These are phyloP conservation scores for Magnusiomyces ingens DNA, from an alignment of 1,139 yeast genomes.

Conservation along the genomic window DNA sequence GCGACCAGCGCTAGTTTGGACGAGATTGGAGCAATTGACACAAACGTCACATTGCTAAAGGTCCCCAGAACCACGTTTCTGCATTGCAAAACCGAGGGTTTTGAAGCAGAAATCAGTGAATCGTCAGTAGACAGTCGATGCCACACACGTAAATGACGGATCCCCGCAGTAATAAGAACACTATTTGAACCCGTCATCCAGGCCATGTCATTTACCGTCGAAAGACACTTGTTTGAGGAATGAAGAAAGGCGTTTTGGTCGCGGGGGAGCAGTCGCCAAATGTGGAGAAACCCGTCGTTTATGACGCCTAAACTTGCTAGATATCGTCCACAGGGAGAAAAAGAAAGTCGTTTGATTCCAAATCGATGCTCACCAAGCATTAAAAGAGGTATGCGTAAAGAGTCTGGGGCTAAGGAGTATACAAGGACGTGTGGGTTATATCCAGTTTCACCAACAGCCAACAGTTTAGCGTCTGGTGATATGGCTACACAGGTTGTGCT, in stretches of 20 bases:
- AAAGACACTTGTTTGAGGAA: slow-evolving; percentile 56
- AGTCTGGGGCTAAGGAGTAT: slow-evolving; percentile 46
- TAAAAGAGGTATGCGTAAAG: slow-evolving; percentile 45
- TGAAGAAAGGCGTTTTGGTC: slow-evolving; percentile 26
- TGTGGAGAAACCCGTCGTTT: slow-evolving; percentile 57
- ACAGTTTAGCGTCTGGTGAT: slow-evolving; percentile 44
- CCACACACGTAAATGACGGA: slow-evolving; percentile 59
- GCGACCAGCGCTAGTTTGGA: slow-evolving; percentile 36
- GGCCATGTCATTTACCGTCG: slow-evolving; percentile 45
- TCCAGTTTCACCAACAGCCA: slow-evolving; percentile 66
- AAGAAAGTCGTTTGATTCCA: slow-evolving; percentile 50
- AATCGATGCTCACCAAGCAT: slow-evolving; percentile 55
- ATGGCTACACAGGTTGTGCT: slow-evolving; percentile 50
- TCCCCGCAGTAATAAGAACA: slow-evolving; percentile 47
- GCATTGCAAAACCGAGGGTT: slow-evolving; percentile 43
- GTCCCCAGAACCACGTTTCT: slow-evolving; percentile 51
- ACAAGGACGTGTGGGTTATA: slow-evolving; percentile 57
- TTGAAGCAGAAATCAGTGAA: slow-evolving; percentile 13
- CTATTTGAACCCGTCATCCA: slow-evolving; percentile 44
- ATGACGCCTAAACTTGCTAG: slow-evolving; percentile 56
- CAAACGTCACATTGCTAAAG: slow-evolving; percentile 43
- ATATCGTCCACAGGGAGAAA: slow-evolving; percentile 50
- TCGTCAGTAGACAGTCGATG: slow-evolving; percentile 24
- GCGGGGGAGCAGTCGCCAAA: slow-evolving; percentile 43
- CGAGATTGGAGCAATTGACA: slow-evolving; percentile 35